Base-by-base conservation (phyloP, 345 rosid species). In the Schrenkiella parvula region DNA sequence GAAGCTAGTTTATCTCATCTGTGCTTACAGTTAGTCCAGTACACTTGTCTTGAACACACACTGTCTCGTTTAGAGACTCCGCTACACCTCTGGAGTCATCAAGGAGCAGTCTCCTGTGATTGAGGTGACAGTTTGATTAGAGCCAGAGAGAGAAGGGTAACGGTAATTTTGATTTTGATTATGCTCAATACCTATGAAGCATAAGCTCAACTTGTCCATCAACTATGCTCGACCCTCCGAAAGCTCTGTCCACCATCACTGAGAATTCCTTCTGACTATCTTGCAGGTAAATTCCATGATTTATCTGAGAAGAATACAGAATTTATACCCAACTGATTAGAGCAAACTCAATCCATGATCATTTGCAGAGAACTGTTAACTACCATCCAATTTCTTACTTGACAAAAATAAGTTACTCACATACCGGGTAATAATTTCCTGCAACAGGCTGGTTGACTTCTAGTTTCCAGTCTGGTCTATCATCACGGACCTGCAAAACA, bases 371-470 rank as follows among this genome's bases (percentile, higher is more conserved):
- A 67, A 31, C 39, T 41, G 31, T 58, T 59, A 66, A 66, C 72
- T 58, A 48, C 35, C 46, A 53, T 25, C 54, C 19, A 2, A 25
- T 59, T 47, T 59, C 48, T 22, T 48, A 28, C 50, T 12, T 61
- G 41, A 59, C 6, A 55, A 46, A 11, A 46, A 25, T 54, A 28
- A 63, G 60, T 54, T 14, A 37, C 37, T 43, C 44, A 80, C 87
- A 75, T 86, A 91, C 98, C 18, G 97, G 98, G 77, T 93, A 93
- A 77, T 93, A 93, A 70, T 93, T 93, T 82, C 97, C 98, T 74
- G 97, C 92, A 53, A 84, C 83, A 18, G 95, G 98, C 80, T 93
- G 89, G 81, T 88, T 76, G 77, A 93, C 98, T 84, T 93, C 83
- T 64, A 93, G 86, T 63, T 91, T 76, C 98, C 98, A 93, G 76